Conservation (phyloP, 2,329 filamentous ascomycete genomes). For the Endoconidiophora polonica region DNA sequence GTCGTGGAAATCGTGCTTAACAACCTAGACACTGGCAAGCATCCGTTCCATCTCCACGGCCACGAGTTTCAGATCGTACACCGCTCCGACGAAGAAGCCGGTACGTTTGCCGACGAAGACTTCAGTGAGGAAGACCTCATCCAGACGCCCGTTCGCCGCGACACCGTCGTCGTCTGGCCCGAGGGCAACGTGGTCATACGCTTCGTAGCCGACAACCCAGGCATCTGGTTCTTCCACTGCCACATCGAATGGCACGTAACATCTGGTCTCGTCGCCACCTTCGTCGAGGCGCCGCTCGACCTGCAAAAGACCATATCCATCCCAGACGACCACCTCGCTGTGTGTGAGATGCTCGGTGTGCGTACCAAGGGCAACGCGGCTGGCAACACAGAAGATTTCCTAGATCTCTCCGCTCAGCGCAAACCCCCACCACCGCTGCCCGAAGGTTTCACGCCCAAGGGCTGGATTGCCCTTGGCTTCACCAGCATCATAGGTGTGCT, state of each 20-base stretch:
- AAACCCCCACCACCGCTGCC: conserved; percentile 39
- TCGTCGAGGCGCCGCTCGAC: conserved; percentile 45
- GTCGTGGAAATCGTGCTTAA: conserved; percentile 65
- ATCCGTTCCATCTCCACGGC: conserved; percentile 67
- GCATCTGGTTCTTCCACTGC: conserved; percentile 60
- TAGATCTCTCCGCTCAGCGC: conserved; percentile 48
- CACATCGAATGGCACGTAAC: conserved; percentile 66
- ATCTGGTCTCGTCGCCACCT: conserved; percentile 47
- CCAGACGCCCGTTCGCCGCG: conserved; percentile 44
- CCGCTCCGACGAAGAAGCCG: conserved; percentile 40
- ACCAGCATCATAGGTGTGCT: conserved; percentile 51
- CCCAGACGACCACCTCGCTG: conserved; percentile 39
- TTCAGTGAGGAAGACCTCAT: conserved; percentile 31
- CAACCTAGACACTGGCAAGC: conserved; percentile 53
- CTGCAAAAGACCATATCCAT: conserved; percentile 45
- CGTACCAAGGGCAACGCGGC: conserved; percentile 55
- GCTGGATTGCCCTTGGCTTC: conserved; percentile 60
- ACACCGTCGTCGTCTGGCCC: conserved; percentile 49
- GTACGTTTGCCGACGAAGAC: conserved; percentile 34
- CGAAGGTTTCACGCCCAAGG: conserved; percentile 52
- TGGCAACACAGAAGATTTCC: conserved; percentile 45
- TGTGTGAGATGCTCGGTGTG: conserved; percentile 35
- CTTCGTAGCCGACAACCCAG: conserved; percentile 50
- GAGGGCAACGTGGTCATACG: conserved; percentile 51
- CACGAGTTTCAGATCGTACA: conserved; percentile 55